Conservation (phyloP, 345 rosid genomes). For the Eucalyptus marginata region DNA sequence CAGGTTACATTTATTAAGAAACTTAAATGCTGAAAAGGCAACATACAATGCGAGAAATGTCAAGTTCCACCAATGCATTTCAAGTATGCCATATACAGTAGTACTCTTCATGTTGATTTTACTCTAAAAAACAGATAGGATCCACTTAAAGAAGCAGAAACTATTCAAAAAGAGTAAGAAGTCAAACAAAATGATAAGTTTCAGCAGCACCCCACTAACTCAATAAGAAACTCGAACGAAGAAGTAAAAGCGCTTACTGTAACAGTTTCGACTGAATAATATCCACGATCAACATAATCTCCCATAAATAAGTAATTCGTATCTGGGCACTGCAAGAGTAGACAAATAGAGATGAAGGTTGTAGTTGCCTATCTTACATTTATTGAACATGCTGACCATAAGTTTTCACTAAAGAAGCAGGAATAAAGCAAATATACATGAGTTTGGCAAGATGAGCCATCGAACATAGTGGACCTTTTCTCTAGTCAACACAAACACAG, state of each 20-base stretch:
- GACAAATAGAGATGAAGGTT: background rate
- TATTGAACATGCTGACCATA: background rate
- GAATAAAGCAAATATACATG: background rate
- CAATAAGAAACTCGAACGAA: background rate
- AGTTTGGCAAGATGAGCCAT: background rate
- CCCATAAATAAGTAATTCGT: constrained; percentile 95
- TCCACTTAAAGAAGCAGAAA: background rate
- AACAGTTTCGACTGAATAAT: constrained; percentile 94
- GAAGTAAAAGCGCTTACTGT: constrained; percentile 33
- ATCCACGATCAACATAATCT: constrained; percentile 93
- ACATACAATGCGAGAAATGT: background rate
- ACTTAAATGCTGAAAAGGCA: background rate
- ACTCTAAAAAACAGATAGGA: background rate
- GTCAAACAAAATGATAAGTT: background rate
- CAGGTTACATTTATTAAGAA: background rate
- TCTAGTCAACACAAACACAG: background rate
- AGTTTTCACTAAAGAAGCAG: background rate
- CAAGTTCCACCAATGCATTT: background rate
- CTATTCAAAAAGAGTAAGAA: background rate
- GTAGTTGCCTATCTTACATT: background rate
- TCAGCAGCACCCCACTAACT: background rate
- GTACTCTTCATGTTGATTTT: background rate
- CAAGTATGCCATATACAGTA: background rate
- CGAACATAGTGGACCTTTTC: background rate
- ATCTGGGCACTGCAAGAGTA: constrained; percentile 67